phyloP scores from a whole-genome alignment of 192 early-diverging fungal species.

The Chytriomyces sp. region DNA sequence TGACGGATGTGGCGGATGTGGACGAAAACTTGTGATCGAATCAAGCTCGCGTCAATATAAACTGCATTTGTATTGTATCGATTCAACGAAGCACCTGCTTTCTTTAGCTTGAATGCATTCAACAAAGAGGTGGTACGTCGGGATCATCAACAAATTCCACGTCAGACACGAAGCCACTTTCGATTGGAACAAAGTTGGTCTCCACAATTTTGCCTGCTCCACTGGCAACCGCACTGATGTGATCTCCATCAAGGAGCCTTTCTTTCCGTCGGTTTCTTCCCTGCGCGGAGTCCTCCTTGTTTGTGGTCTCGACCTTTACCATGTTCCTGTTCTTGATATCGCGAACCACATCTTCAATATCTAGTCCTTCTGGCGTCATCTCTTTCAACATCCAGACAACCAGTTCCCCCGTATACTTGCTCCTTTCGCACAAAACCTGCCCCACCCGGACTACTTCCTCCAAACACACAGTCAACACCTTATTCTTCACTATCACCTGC shows the following conservation, averaged over 20 bases:
- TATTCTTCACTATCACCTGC: constrained; percentile 52
- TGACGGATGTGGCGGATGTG: constrained; percentile 41
- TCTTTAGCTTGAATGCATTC: too few relatives aligned
- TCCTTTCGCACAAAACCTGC: constrained; percentile 50
- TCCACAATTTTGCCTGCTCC: constrained; percentile 29
- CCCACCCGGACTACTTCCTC: constrained; percentile 45
- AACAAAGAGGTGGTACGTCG: constrained; percentile 57
- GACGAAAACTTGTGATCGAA: constrained; percentile 43
- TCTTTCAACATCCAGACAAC: constrained; percentile 50
- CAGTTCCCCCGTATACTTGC: constrained; percentile 47
- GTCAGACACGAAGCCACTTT: not conserved
- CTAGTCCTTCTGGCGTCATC: not conserved
- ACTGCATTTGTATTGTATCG: too few relatives aligned
- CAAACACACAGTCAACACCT: constrained; percentile 55
- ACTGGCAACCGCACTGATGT: not conserved
- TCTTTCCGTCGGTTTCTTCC: constrained; percentile 25
- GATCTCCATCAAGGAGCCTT: not conserved
- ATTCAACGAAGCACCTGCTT: too few relatives aligned
- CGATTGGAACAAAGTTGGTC: constrained; percentile 3
- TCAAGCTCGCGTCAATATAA: too few relatives aligned
- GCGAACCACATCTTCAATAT: constrained; percentile 3
- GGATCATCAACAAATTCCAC: constrained; percentile 60
- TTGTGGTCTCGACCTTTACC: not conserved
- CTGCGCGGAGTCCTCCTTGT: not conserved
- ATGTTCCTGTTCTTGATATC: constrained; percentile 9